These are phyloP conservation scores for Digitaria exilis DNA, from an alignment of 202 grass and related monocot species.

Conservation along the genomic window DNA sequence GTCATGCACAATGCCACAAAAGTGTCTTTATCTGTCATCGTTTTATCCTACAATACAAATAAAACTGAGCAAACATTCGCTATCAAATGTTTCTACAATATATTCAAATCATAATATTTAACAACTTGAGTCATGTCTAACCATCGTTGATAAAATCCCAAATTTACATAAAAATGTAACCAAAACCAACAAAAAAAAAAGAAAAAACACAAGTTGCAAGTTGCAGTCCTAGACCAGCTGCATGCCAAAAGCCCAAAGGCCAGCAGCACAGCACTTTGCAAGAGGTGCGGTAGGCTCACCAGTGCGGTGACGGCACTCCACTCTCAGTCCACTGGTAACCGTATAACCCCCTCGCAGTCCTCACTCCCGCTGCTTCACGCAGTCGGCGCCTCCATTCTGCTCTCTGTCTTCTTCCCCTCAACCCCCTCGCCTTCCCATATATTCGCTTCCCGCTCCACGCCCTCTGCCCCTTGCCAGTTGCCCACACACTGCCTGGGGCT, in stretches of 20 bases:
- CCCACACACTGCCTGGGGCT: background rate
- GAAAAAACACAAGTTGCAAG: background rate
- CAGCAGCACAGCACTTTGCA: too few species aligned
- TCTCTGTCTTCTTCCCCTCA: constrained; percentile 25
- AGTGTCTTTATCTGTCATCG: background rate
- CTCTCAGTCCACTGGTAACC: constrained; percentile 11
- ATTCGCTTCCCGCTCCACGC: constrained; percentile 26
- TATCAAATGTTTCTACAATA: background rate
- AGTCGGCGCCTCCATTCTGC: constrained; percentile 37
- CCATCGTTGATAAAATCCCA: background rate
- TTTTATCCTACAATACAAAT: background rate
- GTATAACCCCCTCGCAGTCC: constrained; percentile 32
- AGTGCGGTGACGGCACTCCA: constrained; percentile 6
- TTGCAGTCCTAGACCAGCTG: background rate
- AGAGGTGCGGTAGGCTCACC: too few species aligned
- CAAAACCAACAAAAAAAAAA: background rate
- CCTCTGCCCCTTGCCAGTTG: background rate
- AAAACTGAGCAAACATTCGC: background rate
- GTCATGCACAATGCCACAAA: background rate
- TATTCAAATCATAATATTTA: background rate
- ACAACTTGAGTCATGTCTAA: background rate
- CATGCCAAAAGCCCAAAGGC: too few species aligned
- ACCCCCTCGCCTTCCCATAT: constrained; percentile 38
- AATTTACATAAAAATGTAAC: background rate
- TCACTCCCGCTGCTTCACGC: constrained; percentile 41